Evolutionary conservation across 768 basidiomycete genomes (phyloP), one percentile per base, ranked within the genome.

Genomic region (Collybia sordida): DNA sequence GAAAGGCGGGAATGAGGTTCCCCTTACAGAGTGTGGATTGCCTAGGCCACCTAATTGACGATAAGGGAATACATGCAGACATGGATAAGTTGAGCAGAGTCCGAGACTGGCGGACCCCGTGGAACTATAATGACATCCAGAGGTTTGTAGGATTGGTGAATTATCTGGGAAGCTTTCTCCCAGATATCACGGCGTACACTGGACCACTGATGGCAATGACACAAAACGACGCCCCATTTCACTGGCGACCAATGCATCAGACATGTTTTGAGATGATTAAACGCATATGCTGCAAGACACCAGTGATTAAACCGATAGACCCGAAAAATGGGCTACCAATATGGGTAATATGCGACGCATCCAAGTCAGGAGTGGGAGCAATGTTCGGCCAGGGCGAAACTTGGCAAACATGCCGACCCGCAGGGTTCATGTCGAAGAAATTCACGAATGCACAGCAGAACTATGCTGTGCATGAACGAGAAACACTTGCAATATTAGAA

Each of bases 41-140:
- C 44, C 60, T 78, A 0, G 74, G 77, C 0, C 72, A 75, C 39
- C 35, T 69, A 0, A 70, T 79, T 2, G 69, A 74, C 47, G 59
- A 72, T 17, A 17, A 59, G 1, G 73, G 77, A 0, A 59, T 78
- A 0, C 67, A 72, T 42, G 62, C 67, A 0, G 67, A 74, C 25
- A 6, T 49, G 0, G 66, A 75, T 51, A 78, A 77, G 50, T 47
- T 77, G 42, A 43, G 31, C 1, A 25, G 47, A 0, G 65, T 77
- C 1, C 28, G 60, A 0, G 55, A 69, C 0, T 77, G 72, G 75
- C 21, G 57, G 22, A 60, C 53, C 11, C 74, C 71, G 0, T 34
- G 61, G 0, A 57, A 54, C 5, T 67, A 68, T 24, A 60, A 68
- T 28, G 69, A 74, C 7, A 57, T 78, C 1, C 70, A 72, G 38